Conservation (phyloP, 2,329 filamentous ascomycete species). For the Colletotrichum godetiae region DNA sequence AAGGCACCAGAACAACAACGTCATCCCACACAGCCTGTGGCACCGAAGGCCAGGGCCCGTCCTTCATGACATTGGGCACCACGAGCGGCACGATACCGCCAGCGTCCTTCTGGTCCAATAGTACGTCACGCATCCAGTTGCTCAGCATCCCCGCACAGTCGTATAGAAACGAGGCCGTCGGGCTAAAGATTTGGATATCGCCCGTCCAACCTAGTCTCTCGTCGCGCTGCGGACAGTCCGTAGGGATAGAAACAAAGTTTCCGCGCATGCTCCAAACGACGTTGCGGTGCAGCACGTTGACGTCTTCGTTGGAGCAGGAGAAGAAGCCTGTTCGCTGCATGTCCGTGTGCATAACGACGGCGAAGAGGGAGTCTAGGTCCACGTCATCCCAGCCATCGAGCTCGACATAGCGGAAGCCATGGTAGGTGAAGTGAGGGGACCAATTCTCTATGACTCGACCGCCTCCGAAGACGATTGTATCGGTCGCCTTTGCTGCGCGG, state of each 20-base stretch:
- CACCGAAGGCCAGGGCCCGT: constrained; percentile 34
- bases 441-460: constrained; percentile 41
- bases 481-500: constrained; percentile 52
- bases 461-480: constrained; percentile 49
- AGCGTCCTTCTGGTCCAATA: constrained; percentile 46
- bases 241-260: constrained; percentile 68
- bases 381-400: constrained; percentile 54
- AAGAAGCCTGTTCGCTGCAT: constrained; percentile 62
- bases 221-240: constrained; percentile 67
- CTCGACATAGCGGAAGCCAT: constrained; percentile 64
- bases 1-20: constrained; percentile 51
- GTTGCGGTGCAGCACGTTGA: constrained; percentile 67
- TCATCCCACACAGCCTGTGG: constrained; percentile 57
- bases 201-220: constrained; percentile 66
- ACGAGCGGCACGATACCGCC: constrained; percentile 46
- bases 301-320: constrained; percentile 58
- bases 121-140: constrained; percentile 61
- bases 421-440: constrained; percentile 62
- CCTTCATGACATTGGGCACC: constrained; percentile 41
- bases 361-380: constrained; percentile 36
- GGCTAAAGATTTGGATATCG: constrained; percentile 60
- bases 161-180: constrained; percentile 64
- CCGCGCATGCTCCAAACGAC: constrained; percentile 67
- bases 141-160: constrained; percentile 61
- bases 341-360: constrained; percentile 60